phyloP scores from a whole-genome alignment of 2,329 filamentous ascomycete genomes.

The Penicillium sp. region DNA sequence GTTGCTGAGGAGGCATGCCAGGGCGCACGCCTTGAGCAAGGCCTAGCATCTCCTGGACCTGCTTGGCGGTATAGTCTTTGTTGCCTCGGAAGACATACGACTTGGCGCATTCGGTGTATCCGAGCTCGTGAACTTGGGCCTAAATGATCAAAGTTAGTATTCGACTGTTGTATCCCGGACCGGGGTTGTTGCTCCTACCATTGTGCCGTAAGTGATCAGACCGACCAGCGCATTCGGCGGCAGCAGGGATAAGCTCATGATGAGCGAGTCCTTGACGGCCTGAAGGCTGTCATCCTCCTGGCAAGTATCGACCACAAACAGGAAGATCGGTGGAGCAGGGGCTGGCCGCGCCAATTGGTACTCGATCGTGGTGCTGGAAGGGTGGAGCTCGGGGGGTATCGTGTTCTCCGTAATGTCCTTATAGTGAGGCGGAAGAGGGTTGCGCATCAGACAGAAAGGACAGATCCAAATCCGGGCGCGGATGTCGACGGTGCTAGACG shows the following conservation, averaged over 20 bases:
- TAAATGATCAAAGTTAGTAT: conserved; percentile 34
- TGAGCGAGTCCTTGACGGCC: conserved; percentile 64
- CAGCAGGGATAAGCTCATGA: conserved; percentile 64
- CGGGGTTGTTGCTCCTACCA: conserved; percentile 58
- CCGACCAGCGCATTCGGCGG: conserved; percentile 64
- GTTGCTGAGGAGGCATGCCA: conserved; percentile 58
- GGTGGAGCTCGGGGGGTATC: conserved; percentile 65
- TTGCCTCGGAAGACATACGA: conserved; percentile 97
- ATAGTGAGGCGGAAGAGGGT: conserved; percentile 64
- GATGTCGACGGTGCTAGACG: conserved; percentile 60
- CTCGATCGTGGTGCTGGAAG: conserved; percentile 64
- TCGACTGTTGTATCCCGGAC: background rate
- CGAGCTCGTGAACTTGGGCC: conserved; percentile 96
- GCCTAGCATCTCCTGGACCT: conserved; percentile 99
- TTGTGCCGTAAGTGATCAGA: conserved; percentile 74
- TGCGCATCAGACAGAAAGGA: conserved; percentile 66
- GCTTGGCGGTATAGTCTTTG: conserved; percentile 97
- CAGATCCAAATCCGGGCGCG: conserved; percentile 67
- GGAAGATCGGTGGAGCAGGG: conserved; percentile 64
- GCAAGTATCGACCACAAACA: conserved; percentile 68
- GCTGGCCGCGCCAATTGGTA: conserved; percentile 63
- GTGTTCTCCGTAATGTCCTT: conserved; percentile 66
- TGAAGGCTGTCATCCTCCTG: conserved; percentile 67
- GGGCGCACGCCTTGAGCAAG: conserved; percentile 71
- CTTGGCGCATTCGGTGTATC: conserved; percentile 96